phyloP scores from a whole-genome alignment of 768 basidiomycete genomes.

The Mycena latifolia region DNA sequence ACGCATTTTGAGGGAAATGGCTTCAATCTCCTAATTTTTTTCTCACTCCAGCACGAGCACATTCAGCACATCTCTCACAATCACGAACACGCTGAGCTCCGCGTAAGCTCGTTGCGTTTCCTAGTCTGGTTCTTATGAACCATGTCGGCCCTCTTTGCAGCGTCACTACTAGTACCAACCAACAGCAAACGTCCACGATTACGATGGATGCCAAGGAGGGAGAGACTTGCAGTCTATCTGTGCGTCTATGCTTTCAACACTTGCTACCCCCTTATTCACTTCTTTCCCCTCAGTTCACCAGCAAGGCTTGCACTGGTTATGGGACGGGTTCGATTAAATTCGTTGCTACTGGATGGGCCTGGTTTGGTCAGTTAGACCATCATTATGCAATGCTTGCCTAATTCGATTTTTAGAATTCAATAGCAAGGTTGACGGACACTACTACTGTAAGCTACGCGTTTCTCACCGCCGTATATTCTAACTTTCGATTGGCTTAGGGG shows the following conservation, averaged over 20 bases:
- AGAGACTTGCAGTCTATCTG: not conserved
- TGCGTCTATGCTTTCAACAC: not conserved
- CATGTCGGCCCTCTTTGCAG: not conserved
- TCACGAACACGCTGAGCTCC: conserved; percentile 1
- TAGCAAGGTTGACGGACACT: not conserved
- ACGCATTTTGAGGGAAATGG: too few species aligned
- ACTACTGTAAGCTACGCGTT: not conserved
- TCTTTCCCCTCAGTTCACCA: not conserved
- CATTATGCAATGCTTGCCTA: not conserved
- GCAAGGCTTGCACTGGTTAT: too few species aligned
- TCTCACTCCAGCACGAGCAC: not conserved
- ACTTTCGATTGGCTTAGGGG: not conserved
- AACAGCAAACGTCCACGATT: conserved; percentile 4
- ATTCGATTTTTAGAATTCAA: not conserved
- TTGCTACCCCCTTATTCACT: not conserved
- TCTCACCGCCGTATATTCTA: not conserved
- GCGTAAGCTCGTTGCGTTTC: not conserved
- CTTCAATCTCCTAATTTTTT: not conserved
- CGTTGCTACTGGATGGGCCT: not conserved
- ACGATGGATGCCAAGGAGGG: conserved; percentile 6
- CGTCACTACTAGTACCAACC: not conserved
- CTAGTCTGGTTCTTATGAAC: not conserved
- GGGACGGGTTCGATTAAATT: not conserved
- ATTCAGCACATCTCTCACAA: not conserved
- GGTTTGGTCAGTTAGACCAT: not conserved